Conservation (phyloP, 805 yeast genomes). For the Ogataea nakhonphanomensis region DNA sequence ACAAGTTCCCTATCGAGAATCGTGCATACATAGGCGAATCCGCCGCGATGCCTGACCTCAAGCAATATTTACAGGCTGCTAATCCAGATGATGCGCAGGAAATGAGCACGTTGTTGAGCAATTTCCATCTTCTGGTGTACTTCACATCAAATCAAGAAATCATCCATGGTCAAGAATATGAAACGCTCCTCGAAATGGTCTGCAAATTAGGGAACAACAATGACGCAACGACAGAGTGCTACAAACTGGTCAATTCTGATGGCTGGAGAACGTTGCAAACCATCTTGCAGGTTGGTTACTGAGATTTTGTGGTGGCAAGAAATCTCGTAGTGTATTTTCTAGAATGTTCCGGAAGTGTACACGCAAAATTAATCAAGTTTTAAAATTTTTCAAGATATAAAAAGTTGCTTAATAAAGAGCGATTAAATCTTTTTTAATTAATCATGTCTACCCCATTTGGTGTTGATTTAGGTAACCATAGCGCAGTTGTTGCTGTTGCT, state of each 20-base stretch:
- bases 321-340: conserved; percentile 11
- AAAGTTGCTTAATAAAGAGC: conserved; percentile 6
- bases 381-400: conserved; percentile 17
- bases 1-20: conserved; percentile 71
- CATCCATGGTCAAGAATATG: conserved; percentile 52
- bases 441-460: conserved; percentile 92
- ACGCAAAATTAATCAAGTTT: conserved; percentile 7
- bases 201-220: conserved; percentile 38
- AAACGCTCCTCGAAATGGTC: conserved; percentile 47
- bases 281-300: conserved; percentile 31
- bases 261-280: conserved; percentile 84
- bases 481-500: conserved; percentile 93
- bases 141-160: conserved; percentile 50
- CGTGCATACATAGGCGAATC: conserved; percentile 71
- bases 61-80: conserved; percentile 39
- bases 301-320: not conserved
- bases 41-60: conserved; percentile 60
- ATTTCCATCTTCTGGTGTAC: conserved; percentile 74
- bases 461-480: conserved; percentile 94
- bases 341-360: conserved; percentile 16
- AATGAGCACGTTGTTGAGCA: conserved; percentile 38
- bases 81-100: conserved; percentile 23
- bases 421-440: conserved; percentile 2
- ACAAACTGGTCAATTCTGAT: conserved; percentile 53
- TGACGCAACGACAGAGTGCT: conserved; percentile 28